Evolutionary conservation across 495 filamentous ascomycete species (phyloP), one percentile per base, ranked within the genome.

Genomic region (Neurospora africana): DNA sequence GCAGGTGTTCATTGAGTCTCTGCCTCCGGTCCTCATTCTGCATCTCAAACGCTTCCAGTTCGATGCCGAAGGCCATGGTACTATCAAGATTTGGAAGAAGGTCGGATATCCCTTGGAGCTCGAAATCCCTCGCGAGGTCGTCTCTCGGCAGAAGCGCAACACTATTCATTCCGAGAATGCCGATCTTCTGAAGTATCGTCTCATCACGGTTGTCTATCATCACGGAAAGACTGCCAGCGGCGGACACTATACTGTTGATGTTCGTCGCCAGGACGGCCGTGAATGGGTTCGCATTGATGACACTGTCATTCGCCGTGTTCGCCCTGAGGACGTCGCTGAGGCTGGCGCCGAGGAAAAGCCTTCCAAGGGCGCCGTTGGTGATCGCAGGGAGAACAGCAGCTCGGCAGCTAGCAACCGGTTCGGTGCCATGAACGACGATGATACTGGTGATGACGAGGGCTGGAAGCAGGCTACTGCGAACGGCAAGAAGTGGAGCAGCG

Each of bases 71-170:
- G 93, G 91, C 17, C 83, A 84, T 65, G 94, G 94, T 15, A 96
- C 94, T 1, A 92, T 97, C 77, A 99, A 99, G 82, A 97, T 98
- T 72, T 98, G 95, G 95, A 99, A 98, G 84, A 95, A 94, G 82
- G 86, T 99, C 75, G 95, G 93, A 41, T 98, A 99, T 76, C 95
- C 95, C 0, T 85, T 98, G 17, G 93, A 97, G 76, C 87, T 98
- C 43, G 95, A 97, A 79, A 93, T 99, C 74, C 95, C 95, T 2
- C 90, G 90, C 36, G 96, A 98, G 78, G 91, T 95, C n/a, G 91
- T 99, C 80, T 91, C 93, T 6, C 87, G 89, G 23, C 86, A 89
- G 71, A 90, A 88, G 75, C 89, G 94, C 61, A 90, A 89, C 71
- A 83, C 82, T 6, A 81, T 91, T 73, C 82, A 87, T 40, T 83